These are phyloP conservation scores for Fusarium lateritium DNA, from an alignment of 2,329 filamentous ascomycete genomes.

Conservation along the genomic window DNA sequence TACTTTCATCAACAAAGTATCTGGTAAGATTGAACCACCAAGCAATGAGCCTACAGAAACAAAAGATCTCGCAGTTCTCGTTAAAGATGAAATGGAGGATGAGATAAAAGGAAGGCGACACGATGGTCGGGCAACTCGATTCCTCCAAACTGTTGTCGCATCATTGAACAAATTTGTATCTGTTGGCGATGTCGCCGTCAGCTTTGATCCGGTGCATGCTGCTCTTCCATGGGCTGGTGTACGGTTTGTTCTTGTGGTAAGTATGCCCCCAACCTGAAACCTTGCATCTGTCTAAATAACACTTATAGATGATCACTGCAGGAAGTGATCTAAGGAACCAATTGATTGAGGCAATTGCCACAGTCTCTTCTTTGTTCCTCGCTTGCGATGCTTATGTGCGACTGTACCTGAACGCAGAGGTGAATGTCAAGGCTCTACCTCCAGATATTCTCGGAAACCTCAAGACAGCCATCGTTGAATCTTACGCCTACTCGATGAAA, in stretches of 20 bases:
- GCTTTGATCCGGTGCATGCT: neutral
- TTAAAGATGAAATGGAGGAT: neutral
- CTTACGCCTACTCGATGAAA: neutral
- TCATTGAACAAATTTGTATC: neutral
- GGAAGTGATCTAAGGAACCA: neutral
- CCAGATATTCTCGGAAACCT: neutral
- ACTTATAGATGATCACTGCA: neutral
- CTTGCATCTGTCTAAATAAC: too few relatives aligned
- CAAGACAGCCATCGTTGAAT: neutral
- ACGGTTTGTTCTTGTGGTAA: neutral
- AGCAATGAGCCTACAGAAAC: too few relatives aligned
- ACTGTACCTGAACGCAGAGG: neutral
- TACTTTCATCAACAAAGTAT: too few relatives aligned
- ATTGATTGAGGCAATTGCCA: neutral
- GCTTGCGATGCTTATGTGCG: neutral
- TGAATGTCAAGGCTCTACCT: neutral
- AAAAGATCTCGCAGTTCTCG: too few relatives aligned
- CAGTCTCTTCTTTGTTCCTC: neutral
- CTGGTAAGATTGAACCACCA: too few relatives aligned
- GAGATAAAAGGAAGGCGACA: neutral
- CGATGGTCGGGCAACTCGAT: neutral
- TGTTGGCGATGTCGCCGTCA: conserved; percentile 1
- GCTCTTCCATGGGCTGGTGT: conserved; percentile 3
- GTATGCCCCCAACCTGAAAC: too few relatives aligned
- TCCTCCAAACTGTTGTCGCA: too few relatives aligned